These are phyloP conservation scores for Kalanchoe fedtschenkoi DNA, from an alignment of 164 flowering plant species.

Conservation along the genomic window DNA sequence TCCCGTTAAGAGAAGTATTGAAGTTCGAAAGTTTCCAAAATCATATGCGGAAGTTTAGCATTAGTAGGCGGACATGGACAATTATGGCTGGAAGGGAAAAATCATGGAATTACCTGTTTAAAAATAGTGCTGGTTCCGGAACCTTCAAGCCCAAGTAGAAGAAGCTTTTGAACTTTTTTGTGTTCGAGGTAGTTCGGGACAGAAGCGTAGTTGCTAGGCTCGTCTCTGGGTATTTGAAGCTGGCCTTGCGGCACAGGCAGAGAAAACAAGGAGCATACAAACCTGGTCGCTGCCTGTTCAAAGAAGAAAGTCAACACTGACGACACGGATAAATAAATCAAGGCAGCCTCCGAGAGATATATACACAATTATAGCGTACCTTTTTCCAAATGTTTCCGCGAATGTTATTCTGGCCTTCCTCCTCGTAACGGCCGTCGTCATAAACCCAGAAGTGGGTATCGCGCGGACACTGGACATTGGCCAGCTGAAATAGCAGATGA, in stretches of 20 bases:
- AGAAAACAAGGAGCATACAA: constrained; percentile 60
- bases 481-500: constrained; percentile 36
- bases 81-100: not conserved
- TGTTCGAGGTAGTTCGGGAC: constrained; percentile 65
- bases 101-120: constrained; percentile 55
- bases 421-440: constrained; percentile 97
- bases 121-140: constrained; percentile 91
- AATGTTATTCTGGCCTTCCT: constrained; percentile 94
- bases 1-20: no score
- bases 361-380: constrained; percentile 40
- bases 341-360: not conserved
- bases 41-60: not conserved
- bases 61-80: not conserved
- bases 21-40: no score
- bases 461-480: constrained; percentile 94
- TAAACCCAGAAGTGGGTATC: constrained; percentile 99
- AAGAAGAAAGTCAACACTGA: constrained; percentile 13
- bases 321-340: not conserved
- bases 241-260: constrained; percentile 72
- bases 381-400: constrained; percentile 96
- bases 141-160: constrained; percentile 68
- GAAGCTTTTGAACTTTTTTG: constrained; percentile 64
- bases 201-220: constrained; percentile 45
- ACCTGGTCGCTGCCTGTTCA: constrained; percentile 65
- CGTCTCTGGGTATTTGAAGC: constrained; percentile 40